Base-by-base conservation (phyloP, 331 rosid genomes). In the Phaseolus coccineus region DNA sequence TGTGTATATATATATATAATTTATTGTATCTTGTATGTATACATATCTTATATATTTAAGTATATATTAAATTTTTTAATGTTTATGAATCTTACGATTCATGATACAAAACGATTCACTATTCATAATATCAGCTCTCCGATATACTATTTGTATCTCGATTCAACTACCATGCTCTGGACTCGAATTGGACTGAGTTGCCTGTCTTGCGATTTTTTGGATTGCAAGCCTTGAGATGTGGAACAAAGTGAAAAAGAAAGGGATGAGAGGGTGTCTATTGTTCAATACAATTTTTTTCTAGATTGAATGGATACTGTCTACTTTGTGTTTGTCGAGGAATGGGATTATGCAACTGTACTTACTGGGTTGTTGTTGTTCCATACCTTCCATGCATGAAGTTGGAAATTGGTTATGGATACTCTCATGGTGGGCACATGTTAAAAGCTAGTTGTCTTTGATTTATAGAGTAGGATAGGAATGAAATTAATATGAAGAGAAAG, bases 311-410 rank as follows among this genome's bases (percentile, higher is more conserved):
- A 55, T 16, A 5, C 13, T 73, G 30, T 42, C 44, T 69, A 69
- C 19, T 33, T 62, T 77, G 57, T 1, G 1, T 33, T 52, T 53
- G 16, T 69, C 13, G 8, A 57, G 65, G 80, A 35, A 9, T 70
- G n/a, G 70, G 61, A 77, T 31, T 35, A 46, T 74, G 76, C 59
- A 42, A 64, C 48, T 42, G 74, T 42, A 2, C 27, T 73, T 73
- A 14, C 24, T 33, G 65, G 19, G 44, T 46, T n/a, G 57, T 39
- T 76, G n/a, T 50, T 62, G 67, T 30, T 61, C 72, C 33, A 37
- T 69, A 77, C 52, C 37, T 63, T 76, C 52, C 56, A 52, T 69
- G 64, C 25, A 14, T 85, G 79, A 50, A 71, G 63, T 72, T 71
- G 69, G 58, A 75, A 73, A 37, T 37, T 65, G 72, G 57, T 71